phyloP scores from a whole-genome alignment of 139 green algal genomes.

The Micromonas pusilla region DNA sequence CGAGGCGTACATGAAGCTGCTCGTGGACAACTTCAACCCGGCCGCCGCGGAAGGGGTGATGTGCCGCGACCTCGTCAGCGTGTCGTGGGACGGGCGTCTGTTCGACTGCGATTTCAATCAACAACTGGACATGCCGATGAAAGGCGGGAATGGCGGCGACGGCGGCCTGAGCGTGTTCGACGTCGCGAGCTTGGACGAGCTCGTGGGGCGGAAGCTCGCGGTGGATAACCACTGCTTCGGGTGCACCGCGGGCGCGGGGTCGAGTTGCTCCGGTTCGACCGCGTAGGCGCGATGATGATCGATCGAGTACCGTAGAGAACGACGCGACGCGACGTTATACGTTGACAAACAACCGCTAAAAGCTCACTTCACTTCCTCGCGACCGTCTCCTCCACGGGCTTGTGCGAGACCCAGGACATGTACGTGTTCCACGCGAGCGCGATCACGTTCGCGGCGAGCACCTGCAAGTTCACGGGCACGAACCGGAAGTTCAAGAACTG shows the following conservation, averaged over 20 bases:
- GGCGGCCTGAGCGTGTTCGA: slow-evolving; percentile 68
- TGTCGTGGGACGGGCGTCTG: slow-evolving; percentile 82
- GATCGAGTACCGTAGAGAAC: not conserved
- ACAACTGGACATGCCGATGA: slow-evolving; percentile 72
- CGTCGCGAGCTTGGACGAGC: slow-evolving; percentile 57
- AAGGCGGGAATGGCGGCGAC: not conserved
- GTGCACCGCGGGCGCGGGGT: slow-evolving; percentile 85
- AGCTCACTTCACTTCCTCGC: not conserved
- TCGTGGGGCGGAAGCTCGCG: slow-evolving; percentile 59
- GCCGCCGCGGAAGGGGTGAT: slow-evolving; percentile 57
- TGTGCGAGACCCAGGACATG: slow-evolving; percentile 29
- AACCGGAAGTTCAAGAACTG: slow-evolving; percentile 55
- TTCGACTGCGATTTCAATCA: slow-evolving; percentile 99
- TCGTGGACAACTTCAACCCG: slow-evolving; percentile 83
- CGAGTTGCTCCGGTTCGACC: slow-evolving; percentile 65
- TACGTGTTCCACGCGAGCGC: slow-evolving; percentile 42
- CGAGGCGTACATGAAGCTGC: slow-evolving; percentile 77
- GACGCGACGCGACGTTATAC: not conserved
- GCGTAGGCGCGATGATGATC: not conserved
- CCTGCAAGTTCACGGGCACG: slow-evolving; percentile 43
- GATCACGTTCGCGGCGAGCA: slow-evolving; percentile 38
- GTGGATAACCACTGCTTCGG: slow-evolving; percentile 91
- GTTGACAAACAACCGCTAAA: not conserved
- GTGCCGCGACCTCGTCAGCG: slow-evolving; percentile 70
- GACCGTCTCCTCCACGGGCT: not conserved